Percentiles rank a stretch among this genome's conserved stretches.
phyloP scores from a whole-genome alignment of 2,329 filamentous ascomycete genomes.

The Byssochlamys sp. region DNA sequence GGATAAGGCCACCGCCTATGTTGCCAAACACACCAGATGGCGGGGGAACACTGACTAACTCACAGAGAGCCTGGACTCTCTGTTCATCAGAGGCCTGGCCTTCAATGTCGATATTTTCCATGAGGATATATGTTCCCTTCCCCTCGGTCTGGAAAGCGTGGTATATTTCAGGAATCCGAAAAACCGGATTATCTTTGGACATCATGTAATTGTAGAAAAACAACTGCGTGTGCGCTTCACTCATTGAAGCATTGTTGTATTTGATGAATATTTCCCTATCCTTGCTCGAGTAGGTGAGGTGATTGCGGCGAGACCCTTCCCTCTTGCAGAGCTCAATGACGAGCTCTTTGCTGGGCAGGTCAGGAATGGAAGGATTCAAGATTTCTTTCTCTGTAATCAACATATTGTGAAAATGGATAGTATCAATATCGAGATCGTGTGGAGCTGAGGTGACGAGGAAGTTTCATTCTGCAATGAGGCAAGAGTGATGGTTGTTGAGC shows the following conservation, averaged over 20 bases:
- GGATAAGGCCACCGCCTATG: conserved; percentile 6
- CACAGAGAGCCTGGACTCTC: conserved; percentile 6
- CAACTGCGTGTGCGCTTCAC: conserved; percentile 2
- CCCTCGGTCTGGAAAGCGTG: conserved; percentile 1
- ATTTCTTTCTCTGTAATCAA: neutral
- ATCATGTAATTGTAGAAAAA: conserved; percentile 2
- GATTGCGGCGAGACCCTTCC: neutral
- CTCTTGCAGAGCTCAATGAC: neutral
- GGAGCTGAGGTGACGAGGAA: too few species aligned
- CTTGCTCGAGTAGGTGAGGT: neutral
- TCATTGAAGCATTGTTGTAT: conserved; percentile 2
- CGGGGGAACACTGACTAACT: conserved; percentile 6
- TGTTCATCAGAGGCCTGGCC: conserved; percentile 2
- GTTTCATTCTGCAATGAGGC: too few species aligned
- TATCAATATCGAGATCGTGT: neutral
- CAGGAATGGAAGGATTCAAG: neutral
- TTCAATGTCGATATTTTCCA: conserved; percentile 6
- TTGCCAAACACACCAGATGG: conserved; percentile 2
- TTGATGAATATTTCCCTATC: conserved; percentile 2
- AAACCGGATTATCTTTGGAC: neutral
- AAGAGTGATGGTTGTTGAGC: too few species aligned
- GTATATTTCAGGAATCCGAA: conserved; percentile 7
- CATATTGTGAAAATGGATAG: neutral
- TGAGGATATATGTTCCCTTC: conserved; percentile 3
- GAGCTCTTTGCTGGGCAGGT: neutral